Base-by-base conservation (phyloP, 2,329 filamentous ascomycete genomes). In the Trichoderma guizhouense region DNA sequence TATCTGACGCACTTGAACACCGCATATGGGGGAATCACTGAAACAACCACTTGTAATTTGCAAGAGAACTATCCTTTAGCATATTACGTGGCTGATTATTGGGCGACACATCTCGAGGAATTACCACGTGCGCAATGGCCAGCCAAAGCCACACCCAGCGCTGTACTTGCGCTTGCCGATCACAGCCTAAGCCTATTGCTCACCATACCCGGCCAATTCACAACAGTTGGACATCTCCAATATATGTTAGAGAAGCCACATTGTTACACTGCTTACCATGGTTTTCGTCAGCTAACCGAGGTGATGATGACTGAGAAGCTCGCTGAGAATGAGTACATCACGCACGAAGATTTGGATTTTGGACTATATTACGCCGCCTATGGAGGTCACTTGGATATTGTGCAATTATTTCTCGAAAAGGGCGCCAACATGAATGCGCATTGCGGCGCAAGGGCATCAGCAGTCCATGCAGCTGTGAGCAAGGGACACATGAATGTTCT, bases 31-130 rank as follows among this genome's bases (percentile, higher is more conserved):
- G 8, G 7, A 8, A 39, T 0, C 14, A 18, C 3, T 18, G 1
- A 18, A 39, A 3, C 6, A 39, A 15, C 15, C 30, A 9, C 30
- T 8, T 30, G 1, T 30, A 3, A 9, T 15, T 39, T 39, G 7
- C 14, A 7, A 18, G 6, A 15, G 36, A 3, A 0, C 2, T 18
- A 39, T 39, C 36, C 15, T 39, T 26, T 55, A 30, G 1, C 2
- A 3, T 0, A 5, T 2, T 67, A 67, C 30, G 14, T 7, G 4
- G 1, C 18, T 7, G 0, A 4, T 0, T 3, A 14, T 8, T 67
- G 64, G 64, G 15, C 14, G 12, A 5, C 4, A 0, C 64, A 67
- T 67, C 65, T 72, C 1, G 66, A 70, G 26, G 15, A 60, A 12
- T 5, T 65, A 8, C 55, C 69, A 7, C 28, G 32, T 8, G 21